These are phyloP conservation scores for Schizosaccharomyces osmophilus DNA, from an alignment of 805 yeast genomes.

Conservation along the genomic window DNA sequence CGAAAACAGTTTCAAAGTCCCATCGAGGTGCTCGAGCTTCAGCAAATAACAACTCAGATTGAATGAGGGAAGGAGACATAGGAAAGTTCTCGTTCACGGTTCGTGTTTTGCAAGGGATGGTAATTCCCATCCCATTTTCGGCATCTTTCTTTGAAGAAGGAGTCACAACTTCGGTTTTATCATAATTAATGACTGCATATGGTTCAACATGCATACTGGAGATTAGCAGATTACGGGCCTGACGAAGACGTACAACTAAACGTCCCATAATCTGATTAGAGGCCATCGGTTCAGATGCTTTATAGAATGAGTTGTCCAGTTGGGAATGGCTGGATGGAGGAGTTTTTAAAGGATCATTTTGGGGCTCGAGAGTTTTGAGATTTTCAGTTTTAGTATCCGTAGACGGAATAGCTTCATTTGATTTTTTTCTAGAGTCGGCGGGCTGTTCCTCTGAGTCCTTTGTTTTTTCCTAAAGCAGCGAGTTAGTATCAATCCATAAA, in stretches of 20 bases:
- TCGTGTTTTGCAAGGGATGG: constrained; percentile 7
- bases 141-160: constrained; percentile 33
- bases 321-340: too few relatives aligned
- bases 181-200: constrained; percentile 73
- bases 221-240: constrained; percentile 46
- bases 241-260: constrained; percentile 53
- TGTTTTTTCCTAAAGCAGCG: too few relatives aligned
- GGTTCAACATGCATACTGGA: constrained; percentile 35
- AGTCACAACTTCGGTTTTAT: constrained; percentile 64
- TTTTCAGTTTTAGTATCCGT: too few relatives aligned
- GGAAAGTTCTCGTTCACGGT: constrained; percentile 2
- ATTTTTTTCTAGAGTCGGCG: too few relatives aligned
- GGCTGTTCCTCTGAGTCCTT: too few relatives aligned
- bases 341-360: too few relatives aligned
- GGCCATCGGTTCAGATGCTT: too few relatives aligned
- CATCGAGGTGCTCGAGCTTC: constrained; percentile 30
- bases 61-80: background rate
- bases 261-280: constrained; percentile 25
- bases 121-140: constrained; percentile 10
- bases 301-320: too few relatives aligned
- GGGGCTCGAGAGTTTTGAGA: too few relatives aligned
- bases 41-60: background rate
- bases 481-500: too few relatives aligned
- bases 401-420: too few relatives aligned
- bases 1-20: constrained; percentile 84